phyloP scores from a whole-genome alignment of 1,284 basidiomycete genomes.

The Tylopilus sp. region DNA sequence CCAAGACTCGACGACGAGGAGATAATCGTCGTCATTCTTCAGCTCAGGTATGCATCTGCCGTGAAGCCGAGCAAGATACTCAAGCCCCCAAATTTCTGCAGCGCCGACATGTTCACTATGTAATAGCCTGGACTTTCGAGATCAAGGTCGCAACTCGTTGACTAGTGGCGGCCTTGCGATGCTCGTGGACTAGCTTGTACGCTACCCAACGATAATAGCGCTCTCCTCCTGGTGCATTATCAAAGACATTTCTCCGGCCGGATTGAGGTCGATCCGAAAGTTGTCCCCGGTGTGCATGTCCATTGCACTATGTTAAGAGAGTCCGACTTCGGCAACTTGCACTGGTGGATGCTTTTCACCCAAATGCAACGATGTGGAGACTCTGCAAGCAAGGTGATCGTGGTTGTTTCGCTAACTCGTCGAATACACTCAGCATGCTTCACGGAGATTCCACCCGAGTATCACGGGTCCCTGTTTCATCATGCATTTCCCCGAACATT shows the following conservation, averaged over 20 bases:
- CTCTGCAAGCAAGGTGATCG: too few relatives aligned
- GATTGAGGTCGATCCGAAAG: slow-evolving; percentile 39
- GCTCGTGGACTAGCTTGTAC: slow-evolving; percentile 35
- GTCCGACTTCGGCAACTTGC: too few relatives aligned
- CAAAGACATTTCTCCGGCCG: slow-evolving; percentile 31
- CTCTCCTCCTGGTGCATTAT: slow-evolving; percentile 31
- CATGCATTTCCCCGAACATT: too few relatives aligned
- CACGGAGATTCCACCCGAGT: too few relatives aligned
- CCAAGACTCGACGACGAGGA: slow-evolving; percentile 27
- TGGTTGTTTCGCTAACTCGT: too few relatives aligned
- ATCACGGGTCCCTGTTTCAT: too few relatives aligned
- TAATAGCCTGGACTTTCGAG: background rate
- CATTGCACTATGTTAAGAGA: too few relatives aligned
- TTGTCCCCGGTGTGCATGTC: slow-evolving; percentile 9
- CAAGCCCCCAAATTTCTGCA: slow-evolving; percentile 33
- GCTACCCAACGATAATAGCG: background rate
- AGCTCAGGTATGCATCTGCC: slow-evolving; percentile 31
- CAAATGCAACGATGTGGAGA: too few relatives aligned
- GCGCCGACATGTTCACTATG: background rate
- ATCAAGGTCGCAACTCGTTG: slow-evolving; percentile 26
- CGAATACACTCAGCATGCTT: too few relatives aligned
- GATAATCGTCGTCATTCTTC: slow-evolving; percentile 19
- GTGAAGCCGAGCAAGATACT: slow-evolving; percentile 34
- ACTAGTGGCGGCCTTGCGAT: slow-evolving; percentile 31
- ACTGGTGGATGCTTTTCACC: too few relatives aligned